A percentile compares a stretch with the other conserved stretches of the same genome.
These are phyloP conservation scores for Hawksworthiomyces lignivorus DNA, from an alignment of 2,329 filamentous ascomycete genomes.

Conservation along the genomic window DNA sequence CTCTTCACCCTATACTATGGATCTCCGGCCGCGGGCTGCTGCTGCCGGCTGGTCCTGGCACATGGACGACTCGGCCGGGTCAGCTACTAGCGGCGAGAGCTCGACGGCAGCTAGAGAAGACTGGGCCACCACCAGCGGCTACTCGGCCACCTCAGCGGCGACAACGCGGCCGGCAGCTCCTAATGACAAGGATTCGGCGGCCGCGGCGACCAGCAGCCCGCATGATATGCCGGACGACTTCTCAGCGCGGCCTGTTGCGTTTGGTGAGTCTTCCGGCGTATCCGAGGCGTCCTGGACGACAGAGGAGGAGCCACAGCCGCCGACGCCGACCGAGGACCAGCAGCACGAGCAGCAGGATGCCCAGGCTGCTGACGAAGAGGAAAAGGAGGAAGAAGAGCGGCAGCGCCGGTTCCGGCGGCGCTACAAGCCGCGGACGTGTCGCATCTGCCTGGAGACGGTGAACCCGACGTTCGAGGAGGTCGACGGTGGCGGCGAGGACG, in stretches of 20 bases:
- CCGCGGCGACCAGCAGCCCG: not conserved
- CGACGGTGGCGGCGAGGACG: slow-evolving; percentile 15
- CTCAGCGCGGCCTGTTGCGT: no score
- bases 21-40: slow-evolving; percentile 2
- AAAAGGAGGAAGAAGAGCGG: not conserved
- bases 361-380: not conserved
- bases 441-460: slow-evolving; percentile 75
- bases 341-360: not conserved
- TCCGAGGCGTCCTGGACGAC: slow-evolving; percentile 5
- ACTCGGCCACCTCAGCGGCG: not conserved
- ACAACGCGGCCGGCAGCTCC: no score
- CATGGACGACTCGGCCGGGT: not conserved
- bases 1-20: slow-evolving; percentile 7
- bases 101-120: not conserved
- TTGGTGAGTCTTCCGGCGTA: slow-evolving; percentile 1
- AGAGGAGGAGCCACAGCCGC: not conserved
- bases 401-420: slow-evolving; percentile 24
- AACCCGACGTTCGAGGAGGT: slow-evolving; percentile 38
- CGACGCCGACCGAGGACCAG: not conserved
- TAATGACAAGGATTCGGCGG: no score
- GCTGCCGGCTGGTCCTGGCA: slow-evolving; percentile 10
- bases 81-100: slow-evolving; percentile 3
- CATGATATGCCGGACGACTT: not conserved
- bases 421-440: slow-evolving; percentile 69
- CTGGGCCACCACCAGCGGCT: slow-evolving; percentile 6